phyloP scores from a whole-genome alignment of 2,329 filamentous ascomycete species.

The Curvularia hawaiiensis region DNA sequence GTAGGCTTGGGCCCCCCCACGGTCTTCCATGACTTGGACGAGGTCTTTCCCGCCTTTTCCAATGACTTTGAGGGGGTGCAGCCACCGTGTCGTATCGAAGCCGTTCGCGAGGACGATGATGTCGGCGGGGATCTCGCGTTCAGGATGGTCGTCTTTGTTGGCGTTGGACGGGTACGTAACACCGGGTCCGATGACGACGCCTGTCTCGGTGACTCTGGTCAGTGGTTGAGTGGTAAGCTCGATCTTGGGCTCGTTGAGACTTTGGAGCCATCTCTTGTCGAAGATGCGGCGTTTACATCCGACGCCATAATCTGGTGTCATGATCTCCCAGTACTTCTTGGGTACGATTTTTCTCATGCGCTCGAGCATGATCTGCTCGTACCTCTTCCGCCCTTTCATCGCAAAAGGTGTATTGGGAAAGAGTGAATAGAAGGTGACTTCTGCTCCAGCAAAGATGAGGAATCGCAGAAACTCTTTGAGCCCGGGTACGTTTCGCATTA shows the following conservation, averaged over 20 bases:
- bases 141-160: constrained; percentile 40
- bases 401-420: constrained; percentile 51
- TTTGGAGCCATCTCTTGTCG: constrained; percentile 61
- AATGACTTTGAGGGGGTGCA: constrained; percentile 59
- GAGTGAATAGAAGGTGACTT: constrained; percentile 54
- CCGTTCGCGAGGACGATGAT: constrained; percentile 67
- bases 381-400: constrained; percentile 43
- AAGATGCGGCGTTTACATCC: constrained; percentile 70
- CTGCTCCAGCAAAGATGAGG: constrained; percentile 50
- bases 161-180: constrained; percentile 51
- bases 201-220: constrained; percentile 54
- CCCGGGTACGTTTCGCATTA: constrained; percentile 58
- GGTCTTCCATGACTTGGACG: constrained; percentile 61
- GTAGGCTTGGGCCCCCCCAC: constrained; percentile 67
- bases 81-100: constrained; percentile 61
- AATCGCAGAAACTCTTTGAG: constrained; percentile 55
- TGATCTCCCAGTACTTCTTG: constrained; percentile 63
- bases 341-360: constrained; percentile 59
- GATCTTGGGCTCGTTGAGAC: constrained; percentile 59
- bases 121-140: constrained; percentile 59
- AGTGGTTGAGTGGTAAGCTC: constrained; percentile 59
- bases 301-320: constrained; percentile 66
- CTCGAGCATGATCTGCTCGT: constrained; percentile 52
- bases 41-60: constrained; percentile 59
- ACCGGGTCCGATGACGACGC: constrained; percentile 59